These are phyloP conservation scores for Alternaria sp. DNA, from an alignment of 2,329 filamentous ascomycete genomes.

Conservation along the genomic window DNA sequence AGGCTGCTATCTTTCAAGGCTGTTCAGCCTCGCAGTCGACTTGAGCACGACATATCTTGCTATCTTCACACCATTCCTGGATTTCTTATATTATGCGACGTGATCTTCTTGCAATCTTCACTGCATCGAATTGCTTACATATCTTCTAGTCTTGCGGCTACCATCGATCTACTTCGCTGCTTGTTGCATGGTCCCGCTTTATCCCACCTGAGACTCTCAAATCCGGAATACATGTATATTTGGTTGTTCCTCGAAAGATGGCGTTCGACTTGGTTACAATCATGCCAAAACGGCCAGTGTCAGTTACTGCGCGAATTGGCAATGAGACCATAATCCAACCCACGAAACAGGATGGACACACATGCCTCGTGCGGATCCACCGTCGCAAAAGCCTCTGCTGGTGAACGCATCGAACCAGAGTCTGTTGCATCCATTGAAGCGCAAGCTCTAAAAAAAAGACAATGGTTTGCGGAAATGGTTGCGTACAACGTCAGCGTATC, in stretches of 20 bases:
- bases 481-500: background rate
- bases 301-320: background rate
- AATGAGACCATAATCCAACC: background rate
- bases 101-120: background rate
- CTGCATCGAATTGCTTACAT: background rate
- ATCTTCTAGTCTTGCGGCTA: background rate
- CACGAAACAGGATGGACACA: background rate
- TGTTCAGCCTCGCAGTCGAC: background rate
- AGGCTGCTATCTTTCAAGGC: background rate
- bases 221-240: background rate
- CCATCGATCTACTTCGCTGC: background rate
- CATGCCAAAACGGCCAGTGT: background rate
- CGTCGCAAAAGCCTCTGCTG: background rate
- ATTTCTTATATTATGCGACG: background rate
- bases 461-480: background rate
- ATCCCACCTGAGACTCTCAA: background rate
- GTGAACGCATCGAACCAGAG: background rate
- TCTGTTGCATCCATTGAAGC: background rate
- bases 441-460: background rate
- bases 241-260: background rate
- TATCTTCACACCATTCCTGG: background rate
- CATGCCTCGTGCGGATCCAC: background rate
- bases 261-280: background rate
- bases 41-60: background rate
- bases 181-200: background rate